phyloP scores from a whole-genome alignment of 2,329 filamentous ascomycete genomes.

The Paraconiothyrium brasiliense region DNA sequence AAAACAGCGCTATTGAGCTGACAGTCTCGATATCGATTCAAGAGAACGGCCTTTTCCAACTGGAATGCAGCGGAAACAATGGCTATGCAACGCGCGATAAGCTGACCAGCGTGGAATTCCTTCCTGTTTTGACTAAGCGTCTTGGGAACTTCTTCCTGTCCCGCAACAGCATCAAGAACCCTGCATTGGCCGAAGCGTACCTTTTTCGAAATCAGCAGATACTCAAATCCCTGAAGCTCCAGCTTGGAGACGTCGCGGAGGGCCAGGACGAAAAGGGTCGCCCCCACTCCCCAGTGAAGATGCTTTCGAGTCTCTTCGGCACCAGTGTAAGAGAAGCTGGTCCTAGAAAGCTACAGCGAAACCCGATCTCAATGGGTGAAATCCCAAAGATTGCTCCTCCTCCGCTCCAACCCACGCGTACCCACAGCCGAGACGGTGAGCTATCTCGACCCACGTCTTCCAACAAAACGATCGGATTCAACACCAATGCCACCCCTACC shows the following conservation, averaged over 20 bases:
- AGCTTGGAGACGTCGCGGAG: slow-evolving; percentile 68
- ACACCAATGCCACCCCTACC: slow-evolving; percentile 26
- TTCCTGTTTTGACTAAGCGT: slow-evolving; percentile 78
- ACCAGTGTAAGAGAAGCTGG: slow-evolving; percentile 60
- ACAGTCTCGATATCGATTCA: slow-evolving; percentile 68
- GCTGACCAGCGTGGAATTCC: slow-evolving; percentile 74
- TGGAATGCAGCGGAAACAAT: slow-evolving; percentile 71
- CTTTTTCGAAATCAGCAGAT: slow-evolving; percentile 82
- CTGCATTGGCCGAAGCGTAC: slow-evolving; percentile 71
- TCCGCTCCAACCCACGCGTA: slow-evolving; percentile 47
- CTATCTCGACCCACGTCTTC: slow-evolving; percentile 45
- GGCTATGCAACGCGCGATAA: slow-evolving; percentile 79
- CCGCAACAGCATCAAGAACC: slow-evolving; percentile 74
- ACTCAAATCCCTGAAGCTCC: slow-evolving; percentile 73
- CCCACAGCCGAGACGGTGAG: slow-evolving; percentile 47
- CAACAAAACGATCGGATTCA: slow-evolving; percentile 44
- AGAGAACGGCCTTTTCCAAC: slow-evolving; percentile 64
- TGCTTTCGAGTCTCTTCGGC: slow-evolving; percentile 83
- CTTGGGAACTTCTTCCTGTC: slow-evolving; percentile 76
- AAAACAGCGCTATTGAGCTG: slow-evolving; percentile 70
- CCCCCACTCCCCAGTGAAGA: slow-evolving; percentile 86
- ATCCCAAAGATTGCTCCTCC: slow-evolving; percentile 49
- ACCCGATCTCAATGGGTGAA: slow-evolving; percentile 45
- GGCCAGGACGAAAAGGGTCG: slow-evolving; percentile 67
- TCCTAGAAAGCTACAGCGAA: slow-evolving; percentile 46